Evolutionary conservation across 108 stramenopile genomes (phyloP).

Genomic region (Ochromonas danica): DNA sequence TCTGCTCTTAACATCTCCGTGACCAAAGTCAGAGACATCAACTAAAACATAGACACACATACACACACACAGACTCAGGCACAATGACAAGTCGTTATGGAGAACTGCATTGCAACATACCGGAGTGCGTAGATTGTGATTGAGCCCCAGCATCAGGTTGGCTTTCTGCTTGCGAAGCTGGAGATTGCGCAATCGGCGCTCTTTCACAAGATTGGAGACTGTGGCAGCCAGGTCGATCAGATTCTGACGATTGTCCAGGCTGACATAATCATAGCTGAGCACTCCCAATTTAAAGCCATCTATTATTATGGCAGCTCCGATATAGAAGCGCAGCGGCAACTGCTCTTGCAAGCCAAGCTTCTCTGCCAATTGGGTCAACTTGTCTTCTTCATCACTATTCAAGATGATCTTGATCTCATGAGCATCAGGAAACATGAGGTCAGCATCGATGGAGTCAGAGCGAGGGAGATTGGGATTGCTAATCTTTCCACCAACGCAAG

Average conservation of each 20-base stretch:
- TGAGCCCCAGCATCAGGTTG: background rate
- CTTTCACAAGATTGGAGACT: background rate
- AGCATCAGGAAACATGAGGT: background rate
- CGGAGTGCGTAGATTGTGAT: background rate
- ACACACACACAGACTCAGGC: background rate
- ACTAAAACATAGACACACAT: background rate
- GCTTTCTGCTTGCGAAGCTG: background rate
- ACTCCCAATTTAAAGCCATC: background rate
- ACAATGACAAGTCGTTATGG: background rate
- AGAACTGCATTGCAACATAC: background rate
- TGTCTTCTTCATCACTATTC: background rate
- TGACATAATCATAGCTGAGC: background rate
- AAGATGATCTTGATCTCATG: background rate
- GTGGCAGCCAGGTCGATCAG: background rate
- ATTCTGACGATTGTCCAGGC: background rate
- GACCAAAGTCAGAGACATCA: constrained; percentile 5
- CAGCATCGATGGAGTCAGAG: background rate
- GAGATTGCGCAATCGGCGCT: background rate
- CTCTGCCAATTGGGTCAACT: no score
- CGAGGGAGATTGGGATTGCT: no score
- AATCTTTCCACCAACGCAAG: no score
- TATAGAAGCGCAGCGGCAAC: background rate
- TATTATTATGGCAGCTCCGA: background rate
- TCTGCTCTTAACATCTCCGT: background rate
- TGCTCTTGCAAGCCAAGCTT: background rate